Evolutionary conservation across 2,329 filamentous ascomycete species (phyloP).

Genomic region (Pochonia chlamydosporia): DNA sequence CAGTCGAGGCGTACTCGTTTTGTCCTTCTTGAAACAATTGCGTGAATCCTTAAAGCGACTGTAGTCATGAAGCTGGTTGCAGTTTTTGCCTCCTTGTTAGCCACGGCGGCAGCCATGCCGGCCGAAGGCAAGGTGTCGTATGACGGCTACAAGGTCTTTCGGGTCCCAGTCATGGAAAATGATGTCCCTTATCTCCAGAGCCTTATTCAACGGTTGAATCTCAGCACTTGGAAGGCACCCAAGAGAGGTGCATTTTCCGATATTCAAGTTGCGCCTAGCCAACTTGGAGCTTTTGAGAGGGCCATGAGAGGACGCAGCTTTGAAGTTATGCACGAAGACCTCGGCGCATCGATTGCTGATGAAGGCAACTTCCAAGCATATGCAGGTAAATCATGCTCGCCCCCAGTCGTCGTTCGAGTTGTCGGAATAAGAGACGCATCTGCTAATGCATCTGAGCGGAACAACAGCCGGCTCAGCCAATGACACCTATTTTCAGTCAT

Average conservation of each 20-base stretch:
- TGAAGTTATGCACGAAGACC: slow-evolving; percentile 31
- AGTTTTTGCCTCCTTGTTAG: slow-evolving; percentile 11
- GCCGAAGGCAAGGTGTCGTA: slow-evolving; percentile 26
- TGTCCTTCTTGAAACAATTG: too few relatives aligned
- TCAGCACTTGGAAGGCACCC: slow-evolving; percentile 32
- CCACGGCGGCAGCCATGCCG: slow-evolving; percentile 11
- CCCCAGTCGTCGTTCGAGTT: background rate
- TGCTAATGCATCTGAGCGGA: background rate
- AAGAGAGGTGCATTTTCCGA: slow-evolving; percentile 30
- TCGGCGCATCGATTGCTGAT: slow-evolving; percentile 30
- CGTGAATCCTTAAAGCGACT: too few relatives aligned
- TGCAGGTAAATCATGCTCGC: slow-evolving; percentile 17
- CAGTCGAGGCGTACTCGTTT: too few relatives aligned
- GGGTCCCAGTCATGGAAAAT: slow-evolving; percentile 30
- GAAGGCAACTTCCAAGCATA: slow-evolving; percentile 26
- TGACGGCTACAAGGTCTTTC: slow-evolving; percentile 39
- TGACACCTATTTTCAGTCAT: slow-evolving; percentile 45
- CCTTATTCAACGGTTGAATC: slow-evolving; percentile 27
- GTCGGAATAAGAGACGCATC: background rate
- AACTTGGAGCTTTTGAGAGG: slow-evolving; percentile 26
- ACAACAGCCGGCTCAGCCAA: slow-evolving; percentile 14
- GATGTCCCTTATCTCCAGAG: slow-evolving; percentile 25
- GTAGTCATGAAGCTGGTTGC: slow-evolving; percentile 13
- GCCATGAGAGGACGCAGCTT: slow-evolving; percentile 24
- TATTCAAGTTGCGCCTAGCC: slow-evolving; percentile 31